phyloP scores from a whole-genome alignment of 2,329 filamentous ascomycete species.

The Ophiostoma himal-ulmi region DNA sequence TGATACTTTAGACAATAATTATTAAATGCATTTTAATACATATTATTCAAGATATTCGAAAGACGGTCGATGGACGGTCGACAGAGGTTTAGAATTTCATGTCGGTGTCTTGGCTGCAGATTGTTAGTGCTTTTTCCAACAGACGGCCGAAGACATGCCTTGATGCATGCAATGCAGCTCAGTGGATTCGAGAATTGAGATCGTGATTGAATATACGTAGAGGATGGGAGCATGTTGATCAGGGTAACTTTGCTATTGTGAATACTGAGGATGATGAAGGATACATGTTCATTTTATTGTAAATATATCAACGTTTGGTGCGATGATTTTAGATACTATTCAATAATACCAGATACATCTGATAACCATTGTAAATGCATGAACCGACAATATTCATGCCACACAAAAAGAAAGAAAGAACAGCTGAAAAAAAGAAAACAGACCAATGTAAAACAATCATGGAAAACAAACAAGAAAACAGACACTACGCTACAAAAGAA shows the following conservation, averaged over 20 bases:
- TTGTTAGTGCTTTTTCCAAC: not conserved
- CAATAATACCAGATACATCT: too few species aligned
- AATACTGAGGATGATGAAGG: not conserved
- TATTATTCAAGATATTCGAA: not conserved
- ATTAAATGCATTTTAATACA: not conserved
- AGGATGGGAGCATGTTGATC: not conserved
- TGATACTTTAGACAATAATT: not conserved
- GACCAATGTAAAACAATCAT: not conserved
- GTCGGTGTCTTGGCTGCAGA: slow-evolving; percentile 7
- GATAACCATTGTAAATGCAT: too few species aligned
- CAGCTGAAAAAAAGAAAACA: not conserved
- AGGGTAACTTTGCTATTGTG: not conserved
- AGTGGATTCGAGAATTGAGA: not conserved
- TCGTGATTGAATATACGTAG: slow-evolving; percentile 5
- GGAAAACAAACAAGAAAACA: not conserved
- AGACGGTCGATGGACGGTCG: not conserved
- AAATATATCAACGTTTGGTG: too few species aligned
- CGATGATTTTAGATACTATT: too few species aligned
- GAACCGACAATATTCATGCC: too few species aligned
- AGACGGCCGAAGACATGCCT: slow-evolving; percentile 2
- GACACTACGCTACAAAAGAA: not conserved
- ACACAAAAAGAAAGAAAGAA: too few species aligned
- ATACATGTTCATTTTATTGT: too few species aligned
- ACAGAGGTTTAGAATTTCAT: not conserved
- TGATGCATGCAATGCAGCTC: slow-evolving; percentile 6